Conservation (phyloP, 441 rosid genomes). For the Pelargonium australe region DNA sequence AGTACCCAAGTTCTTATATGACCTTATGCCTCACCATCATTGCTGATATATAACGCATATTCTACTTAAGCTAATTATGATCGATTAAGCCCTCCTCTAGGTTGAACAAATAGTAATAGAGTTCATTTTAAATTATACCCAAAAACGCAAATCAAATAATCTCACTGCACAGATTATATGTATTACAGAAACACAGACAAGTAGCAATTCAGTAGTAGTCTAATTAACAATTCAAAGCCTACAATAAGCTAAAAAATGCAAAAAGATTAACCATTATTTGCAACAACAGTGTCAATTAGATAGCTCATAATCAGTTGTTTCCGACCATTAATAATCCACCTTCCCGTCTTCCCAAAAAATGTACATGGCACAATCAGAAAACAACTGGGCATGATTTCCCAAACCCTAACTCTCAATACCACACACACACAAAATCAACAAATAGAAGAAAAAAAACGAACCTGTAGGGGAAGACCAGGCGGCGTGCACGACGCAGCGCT, state of each 20-base stretch:
- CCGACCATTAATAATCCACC: neutral
- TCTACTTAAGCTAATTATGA: neutral
- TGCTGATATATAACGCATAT: neutral
- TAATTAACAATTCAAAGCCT: neutral
- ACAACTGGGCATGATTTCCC: neutral
- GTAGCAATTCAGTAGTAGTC: neutral
- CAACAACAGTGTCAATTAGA: conserved; percentile 1
- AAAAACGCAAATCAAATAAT: neutral
- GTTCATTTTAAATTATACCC: neutral
- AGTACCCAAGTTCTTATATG: neutral
- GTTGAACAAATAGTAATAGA: neutral
- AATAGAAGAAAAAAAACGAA: conserved; percentile 18
- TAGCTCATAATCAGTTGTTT: neutral
- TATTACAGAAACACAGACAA: neutral
- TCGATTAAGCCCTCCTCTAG: neutral
- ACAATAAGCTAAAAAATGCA: neutral
- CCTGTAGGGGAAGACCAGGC: conserved; percentile 99
- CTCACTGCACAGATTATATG: neutral
- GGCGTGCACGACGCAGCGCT: conserved; percentile 89
- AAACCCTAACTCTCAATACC: conserved; percentile 2
- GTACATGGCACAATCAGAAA: neutral
- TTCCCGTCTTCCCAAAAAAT: neutral
- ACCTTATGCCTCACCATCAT: neutral
- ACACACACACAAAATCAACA: neutral
- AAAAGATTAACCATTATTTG: neutral